phyloP scores from a whole-genome alignment of 176 grass and related monocot species.

The Zoysia japonica region DNA sequence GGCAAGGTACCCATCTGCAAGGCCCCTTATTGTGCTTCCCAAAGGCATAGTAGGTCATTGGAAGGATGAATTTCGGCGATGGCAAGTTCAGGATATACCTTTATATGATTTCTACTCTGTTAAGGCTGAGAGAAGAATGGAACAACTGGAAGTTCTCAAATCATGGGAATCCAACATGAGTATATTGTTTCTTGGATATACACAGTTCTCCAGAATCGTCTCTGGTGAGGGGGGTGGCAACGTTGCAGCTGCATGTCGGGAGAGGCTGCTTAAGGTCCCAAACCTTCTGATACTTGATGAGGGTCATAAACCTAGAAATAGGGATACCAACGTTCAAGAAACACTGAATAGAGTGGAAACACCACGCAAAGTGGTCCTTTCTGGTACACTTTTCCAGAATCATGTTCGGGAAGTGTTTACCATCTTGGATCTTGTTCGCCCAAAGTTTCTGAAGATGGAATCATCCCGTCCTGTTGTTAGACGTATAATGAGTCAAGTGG shows the following conservation, averaged over 20 bases:
- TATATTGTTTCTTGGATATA: slow-evolving; percentile 95
- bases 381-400: slow-evolving; percentile 96
- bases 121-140: slow-evolving; percentile 90
- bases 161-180: slow-evolving; percentile 80
- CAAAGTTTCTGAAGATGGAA: slow-evolving; percentile 84
- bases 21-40: slow-evolving; percentile 82
- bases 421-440: slow-evolving; percentile 90
- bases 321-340: slow-evolving; percentile 72
- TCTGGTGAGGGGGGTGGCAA: slow-evolving; percentile 48
- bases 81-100: slow-evolving; percentile 93
- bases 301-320: slow-evolving; percentile 92
- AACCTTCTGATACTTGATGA: slow-evolving; percentile 90
- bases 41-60: slow-evolving; percentile 90
- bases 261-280: slow-evolving; percentile 79
- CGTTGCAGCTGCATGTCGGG: slow-evolving; percentile 64
- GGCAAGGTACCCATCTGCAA: slow-evolving; percentile 80
- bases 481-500: slow-evolving; percentile 76
- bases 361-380: slow-evolving; percentile 89
- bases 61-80: slow-evolving; percentile 80
- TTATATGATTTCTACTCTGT: slow-evolving; percentile 88
- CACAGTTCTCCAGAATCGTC: slow-evolving; percentile 81
- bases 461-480: slow-evolving; percentile 60
- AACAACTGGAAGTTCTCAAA: slow-evolving; percentile 85
- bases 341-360: slow-evolving; percentile 87
- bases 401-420: slow-evolving; percentile 85